phyloP scores from a whole-genome alignment of 2,329 filamentous ascomycete species.

The Cladosporium colombiae region DNA sequence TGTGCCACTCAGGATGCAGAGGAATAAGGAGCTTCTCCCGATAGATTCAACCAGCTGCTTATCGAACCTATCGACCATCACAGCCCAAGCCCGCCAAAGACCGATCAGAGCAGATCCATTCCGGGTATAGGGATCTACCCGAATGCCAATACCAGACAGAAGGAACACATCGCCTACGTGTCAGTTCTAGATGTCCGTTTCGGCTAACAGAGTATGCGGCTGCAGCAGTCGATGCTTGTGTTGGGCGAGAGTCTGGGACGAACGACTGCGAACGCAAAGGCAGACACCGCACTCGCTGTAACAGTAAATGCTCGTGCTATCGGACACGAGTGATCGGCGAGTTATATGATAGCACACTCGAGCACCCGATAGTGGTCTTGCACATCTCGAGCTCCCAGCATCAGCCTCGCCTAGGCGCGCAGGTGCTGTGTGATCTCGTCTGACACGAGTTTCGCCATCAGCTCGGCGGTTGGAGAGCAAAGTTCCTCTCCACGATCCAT shows the following conservation, averaged over 20 bases:
- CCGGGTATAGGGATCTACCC: not conserved
- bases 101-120: not conserved
- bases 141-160: not conserved
- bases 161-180: not conserved
- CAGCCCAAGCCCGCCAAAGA: not conserved
- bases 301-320: not conserved
- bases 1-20: not conserved
- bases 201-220: not conserved
- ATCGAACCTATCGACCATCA: not conserved
- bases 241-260: not conserved
- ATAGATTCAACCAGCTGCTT: not conserved
- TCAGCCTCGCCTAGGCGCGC: not conserved
- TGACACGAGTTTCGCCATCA: not conserved
- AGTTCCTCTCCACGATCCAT: not conserved
- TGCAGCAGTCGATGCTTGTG: not conserved
- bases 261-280: conserved; percentile 13
- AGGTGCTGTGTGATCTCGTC: not conserved
- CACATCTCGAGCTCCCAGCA: not conserved
- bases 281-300: not conserved
- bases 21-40: not conserved
- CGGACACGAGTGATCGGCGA: not conserved
- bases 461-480: not conserved
- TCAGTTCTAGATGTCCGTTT: not conserved
- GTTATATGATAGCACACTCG: not conserved
- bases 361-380: not conserved